Conservation (phyloP, 1,139 yeast species). For the Yamadazyma diddensiae region DNA sequence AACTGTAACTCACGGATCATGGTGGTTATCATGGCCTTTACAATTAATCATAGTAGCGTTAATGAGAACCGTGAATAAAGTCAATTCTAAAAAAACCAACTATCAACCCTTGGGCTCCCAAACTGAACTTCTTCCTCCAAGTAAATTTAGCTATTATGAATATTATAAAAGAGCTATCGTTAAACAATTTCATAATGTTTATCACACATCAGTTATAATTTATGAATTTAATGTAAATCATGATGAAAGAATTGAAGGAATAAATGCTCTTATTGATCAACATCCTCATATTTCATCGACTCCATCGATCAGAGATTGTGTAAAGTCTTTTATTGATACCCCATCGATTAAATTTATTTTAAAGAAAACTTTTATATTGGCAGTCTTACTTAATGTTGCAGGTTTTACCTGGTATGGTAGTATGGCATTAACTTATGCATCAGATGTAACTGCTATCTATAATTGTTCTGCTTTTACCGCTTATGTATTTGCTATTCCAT, state of each 20-base stretch:
- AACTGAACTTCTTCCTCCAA: conserved; percentile 22
- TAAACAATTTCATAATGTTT: conserved; percentile 49
- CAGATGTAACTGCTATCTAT: conserved; percentile 87
- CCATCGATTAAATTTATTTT: conserved; percentile 50
- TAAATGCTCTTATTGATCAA: conserved; percentile 35
- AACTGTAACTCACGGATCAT: conserved; percentile 72
- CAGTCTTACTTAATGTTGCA: conserved; percentile 65
- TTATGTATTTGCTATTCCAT: conserved; percentile 76
- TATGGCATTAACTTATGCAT: conserved; percentile 75
- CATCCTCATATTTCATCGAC: conserved; percentile 42
- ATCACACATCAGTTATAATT: conserved; percentile 49
- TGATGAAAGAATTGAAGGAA: conserved; percentile 34
- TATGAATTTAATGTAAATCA: conserved; percentile 41
- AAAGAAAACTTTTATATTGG: conserved; percentile 41
- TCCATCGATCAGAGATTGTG: conserved; percentile 34
- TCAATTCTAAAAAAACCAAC: conserved; percentile 12
- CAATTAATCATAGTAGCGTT: conserved; percentile 56
- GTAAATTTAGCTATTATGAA: conserved; percentile 17
- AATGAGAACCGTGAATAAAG: conserved; percentile 24
- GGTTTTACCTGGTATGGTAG: conserved; percentile 88
- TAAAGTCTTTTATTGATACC: conserved; percentile 35
- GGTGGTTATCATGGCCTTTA: conserved; percentile 74
- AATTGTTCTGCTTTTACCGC: conserved; percentile 90
- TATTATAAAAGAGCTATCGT: conserved; percentile 43
- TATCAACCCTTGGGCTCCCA: conserved; percentile 30